These are phyloP conservation scores for Tetraselmis chui DNA, from an alignment of 139 green algal genomes.

Conservation along the genomic window DNA sequence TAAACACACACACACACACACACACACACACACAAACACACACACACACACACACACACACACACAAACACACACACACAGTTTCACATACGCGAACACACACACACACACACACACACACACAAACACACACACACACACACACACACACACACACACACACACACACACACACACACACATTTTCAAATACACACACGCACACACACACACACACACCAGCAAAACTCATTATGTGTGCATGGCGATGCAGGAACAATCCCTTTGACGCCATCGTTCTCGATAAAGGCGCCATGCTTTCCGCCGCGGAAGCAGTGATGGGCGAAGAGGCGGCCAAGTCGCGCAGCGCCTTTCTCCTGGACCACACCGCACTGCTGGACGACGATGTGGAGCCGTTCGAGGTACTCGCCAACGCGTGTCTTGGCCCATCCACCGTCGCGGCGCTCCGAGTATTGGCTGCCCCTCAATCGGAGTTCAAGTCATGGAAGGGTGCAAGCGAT, in stretches of 20 bases:
- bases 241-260: slow-evolving; percentile 24
- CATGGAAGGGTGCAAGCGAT: background rate
- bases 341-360: background rate
- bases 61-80: too few species aligned
- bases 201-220: too few species aligned
- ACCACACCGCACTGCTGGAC: background rate
- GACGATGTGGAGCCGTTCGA: background rate
- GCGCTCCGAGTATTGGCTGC: background rate
- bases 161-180: too few species aligned
- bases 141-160: too few species aligned
- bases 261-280: slow-evolving; percentile 37
- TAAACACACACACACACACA: too few species aligned
- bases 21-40: too few species aligned
- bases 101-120: too few species aligned
- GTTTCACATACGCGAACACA: too few species aligned
- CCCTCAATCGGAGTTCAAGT: background rate
- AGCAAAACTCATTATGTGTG: too few species aligned
- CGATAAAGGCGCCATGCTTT: slow-evolving; percentile 5
- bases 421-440: background rate
- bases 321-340: background rate
- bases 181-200: too few species aligned
- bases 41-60: too few species aligned
- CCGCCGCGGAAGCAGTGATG: background rate
- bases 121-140: too few species aligned
- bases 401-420: background rate